phyloP scores from a whole-genome alignment of 1,284 basidiomycete genomes.

The Wallemia mellicola region DNA sequence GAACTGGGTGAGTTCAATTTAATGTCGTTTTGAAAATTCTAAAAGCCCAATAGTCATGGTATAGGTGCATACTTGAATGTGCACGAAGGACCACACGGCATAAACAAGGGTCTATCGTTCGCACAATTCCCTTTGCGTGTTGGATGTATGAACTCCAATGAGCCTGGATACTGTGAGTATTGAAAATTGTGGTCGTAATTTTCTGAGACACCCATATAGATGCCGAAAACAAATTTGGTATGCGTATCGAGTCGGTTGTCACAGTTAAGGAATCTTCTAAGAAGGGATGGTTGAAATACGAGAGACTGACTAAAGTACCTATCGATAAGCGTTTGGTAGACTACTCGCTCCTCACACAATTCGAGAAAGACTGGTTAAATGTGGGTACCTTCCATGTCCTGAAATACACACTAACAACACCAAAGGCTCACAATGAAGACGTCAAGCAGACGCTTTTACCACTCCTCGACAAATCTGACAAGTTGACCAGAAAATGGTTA shows the following conservation, averaged over 20 bases:
- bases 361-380: slow-evolving; percentile 44
- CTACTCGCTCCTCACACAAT: slow-evolving; percentile 25
- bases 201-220: neutral
- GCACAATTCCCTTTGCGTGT: slow-evolving; percentile 34
- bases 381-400: neutral
- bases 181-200: neutral
- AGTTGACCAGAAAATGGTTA: neutral
- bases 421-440: slow-evolving; percentile 50
- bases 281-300: slow-evolving; percentile 48
- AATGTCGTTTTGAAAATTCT: neutral
- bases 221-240: slow-evolving; percentile 64
- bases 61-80: slow-evolving; percentile 79
- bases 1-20: slow-evolving; percentile 4
- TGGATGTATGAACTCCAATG: slow-evolving; percentile 73
- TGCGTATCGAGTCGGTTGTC: slow-evolving; percentile 72
- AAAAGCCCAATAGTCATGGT: slow-evolving; percentile 28
- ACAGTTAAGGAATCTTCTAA: slow-evolving; percentile 41
- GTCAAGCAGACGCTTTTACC: slow-evolving; percentile 45
- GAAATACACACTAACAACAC: neutral
- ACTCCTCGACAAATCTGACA: slow-evolving; percentile 21
- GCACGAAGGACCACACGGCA: slow-evolving; percentile 73
- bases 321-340: slow-evolving; percentile 67
- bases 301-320: slow-evolving; percentile 60
- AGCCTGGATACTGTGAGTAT: neutral
- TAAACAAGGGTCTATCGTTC: slow-evolving; percentile 38